A percentile compares a stretch with the other conserved stretches of the same genome.
Evolutionary conservation across 768 basidiomycete genomes (phyloP).

Genomic region (Phallus indusiatus): DNA sequence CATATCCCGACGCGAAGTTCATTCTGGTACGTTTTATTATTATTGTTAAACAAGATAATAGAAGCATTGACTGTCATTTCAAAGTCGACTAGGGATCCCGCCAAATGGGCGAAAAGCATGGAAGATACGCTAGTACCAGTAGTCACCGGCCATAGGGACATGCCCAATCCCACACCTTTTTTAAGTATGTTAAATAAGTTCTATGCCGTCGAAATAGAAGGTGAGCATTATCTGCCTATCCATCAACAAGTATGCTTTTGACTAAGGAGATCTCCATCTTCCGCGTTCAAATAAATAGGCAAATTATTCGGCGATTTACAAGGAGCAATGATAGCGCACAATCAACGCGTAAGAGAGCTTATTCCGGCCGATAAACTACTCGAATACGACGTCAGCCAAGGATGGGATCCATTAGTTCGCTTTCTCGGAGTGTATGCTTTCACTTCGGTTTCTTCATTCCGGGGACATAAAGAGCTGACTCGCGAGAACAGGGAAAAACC

Average conservation of each 20-base stretch:
- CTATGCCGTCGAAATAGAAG: no score
- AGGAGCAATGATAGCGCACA: background rate
- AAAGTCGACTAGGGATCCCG: background rate
- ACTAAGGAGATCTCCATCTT: no score
- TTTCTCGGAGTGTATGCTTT: constrained; percentile 3
- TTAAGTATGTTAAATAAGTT: no score
- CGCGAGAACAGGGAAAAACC: background rate
- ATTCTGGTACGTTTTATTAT: background rate
- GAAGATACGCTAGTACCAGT: background rate
- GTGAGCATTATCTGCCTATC: no score
- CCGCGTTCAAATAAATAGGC: no score
- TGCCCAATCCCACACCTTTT: no score
- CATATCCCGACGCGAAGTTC: no score
- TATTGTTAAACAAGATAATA: background rate
- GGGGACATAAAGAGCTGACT: background rate
- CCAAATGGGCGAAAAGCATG: constrained; percentile 1
- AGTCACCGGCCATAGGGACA: no score
- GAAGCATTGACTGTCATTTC: background rate
- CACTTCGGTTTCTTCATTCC: background rate
- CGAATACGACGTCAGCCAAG: constrained; percentile 2
- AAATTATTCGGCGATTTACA: background rate
- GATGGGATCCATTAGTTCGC: constrained; percentile 2
- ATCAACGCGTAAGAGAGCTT: background rate
- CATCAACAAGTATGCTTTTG: no score
- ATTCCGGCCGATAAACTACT: constrained; percentile 1